A percentile compares a stretch with the other conserved stretches of the same genome.
These are phyloP conservation scores for Coemansia sp. DNA, from an alignment of 192 early-diverging fungal genomes.

Conservation along the genomic window DNA sequence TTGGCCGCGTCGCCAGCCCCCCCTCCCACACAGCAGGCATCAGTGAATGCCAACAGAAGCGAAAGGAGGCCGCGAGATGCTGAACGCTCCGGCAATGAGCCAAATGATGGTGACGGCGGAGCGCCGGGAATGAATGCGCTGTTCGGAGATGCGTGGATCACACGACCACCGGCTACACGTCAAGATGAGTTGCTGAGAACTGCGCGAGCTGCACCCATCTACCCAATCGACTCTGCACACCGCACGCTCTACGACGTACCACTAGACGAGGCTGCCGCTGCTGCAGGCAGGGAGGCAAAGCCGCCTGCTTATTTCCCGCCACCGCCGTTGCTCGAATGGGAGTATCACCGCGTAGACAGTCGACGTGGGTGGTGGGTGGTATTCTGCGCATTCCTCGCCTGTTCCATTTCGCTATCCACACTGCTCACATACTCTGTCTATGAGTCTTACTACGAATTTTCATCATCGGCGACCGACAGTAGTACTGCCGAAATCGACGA, in stretches of 20 bases:
- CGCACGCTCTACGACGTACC: conserved; percentile 18
- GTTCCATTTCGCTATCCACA: conserved; percentile 30
- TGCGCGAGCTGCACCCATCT: neutral
- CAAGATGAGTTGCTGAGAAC: neutral
- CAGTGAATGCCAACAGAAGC: neutral
- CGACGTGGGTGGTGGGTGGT: conserved; percentile 21
- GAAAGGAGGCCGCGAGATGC: neutral
- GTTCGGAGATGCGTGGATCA: conserved; percentile 35
- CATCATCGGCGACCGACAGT: neutral
- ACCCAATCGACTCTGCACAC: neutral
- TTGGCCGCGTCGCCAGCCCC: conserved; percentile 11
- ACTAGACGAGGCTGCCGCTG: conserved; percentile 1
- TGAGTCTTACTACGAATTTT: conserved; percentile 23
- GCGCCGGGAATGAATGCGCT: conserved; percentile 18
- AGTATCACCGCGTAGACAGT: conserved; percentile 28
- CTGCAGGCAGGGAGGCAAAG: neutral
- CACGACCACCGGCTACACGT: conserved; percentile 10
- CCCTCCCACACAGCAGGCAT: neutral
- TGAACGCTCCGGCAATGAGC: neutral
- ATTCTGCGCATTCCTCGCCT: conserved; percentile 24
- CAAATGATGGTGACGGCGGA: neutral
- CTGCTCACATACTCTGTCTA: conserved; percentile 38
- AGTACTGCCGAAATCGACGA: conserved; percentile 6
- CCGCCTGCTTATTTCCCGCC: neutral
- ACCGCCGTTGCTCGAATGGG: conserved; percentile 15